These are phyloP conservation scores for Cordyceps farinosa DNA, from an alignment of 2,329 filamentous ascomycete genomes.

Conservation along the genomic window DNA sequence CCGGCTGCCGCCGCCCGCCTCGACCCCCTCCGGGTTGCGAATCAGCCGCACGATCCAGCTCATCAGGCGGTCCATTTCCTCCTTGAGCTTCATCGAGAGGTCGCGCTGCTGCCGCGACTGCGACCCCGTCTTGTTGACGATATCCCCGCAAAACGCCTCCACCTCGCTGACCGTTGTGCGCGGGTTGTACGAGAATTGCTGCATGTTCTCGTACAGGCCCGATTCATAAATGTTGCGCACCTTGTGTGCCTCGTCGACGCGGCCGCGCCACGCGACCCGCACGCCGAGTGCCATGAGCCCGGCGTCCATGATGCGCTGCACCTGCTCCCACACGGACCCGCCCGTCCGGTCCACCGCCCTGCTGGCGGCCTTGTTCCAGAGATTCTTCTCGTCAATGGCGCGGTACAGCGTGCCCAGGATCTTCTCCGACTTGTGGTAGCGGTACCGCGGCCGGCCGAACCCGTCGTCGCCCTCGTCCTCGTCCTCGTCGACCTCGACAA, in stretches of 20 bases:
- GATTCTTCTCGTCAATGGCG: constrained; percentile 66
- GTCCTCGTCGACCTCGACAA: constrained; percentile 33
- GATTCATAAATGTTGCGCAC: constrained; percentile 43
- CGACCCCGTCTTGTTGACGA: constrained; percentile 48
- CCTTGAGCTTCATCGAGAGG: constrained; percentile 47
- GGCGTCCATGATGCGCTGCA: constrained; percentile 36
- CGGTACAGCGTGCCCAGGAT: constrained; percentile 69
- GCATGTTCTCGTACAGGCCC: constrained; percentile 38
- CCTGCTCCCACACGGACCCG: constrained; percentile 34
- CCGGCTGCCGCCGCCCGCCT: background rate
- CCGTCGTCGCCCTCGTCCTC: constrained; percentile 40
- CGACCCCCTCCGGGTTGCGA: constrained; percentile 19
- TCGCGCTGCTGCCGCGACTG: constrained; percentile 52
- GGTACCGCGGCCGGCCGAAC: constrained; percentile 40
- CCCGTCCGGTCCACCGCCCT: constrained; percentile 19
- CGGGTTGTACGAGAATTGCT: constrained; percentile 44
- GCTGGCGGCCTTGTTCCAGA: constrained; percentile 44
- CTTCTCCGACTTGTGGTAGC: constrained; percentile 66
- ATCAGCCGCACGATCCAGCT: constrained; percentile 39
- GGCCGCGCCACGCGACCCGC: constrained; percentile 29
- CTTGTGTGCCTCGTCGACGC: constrained; percentile 37
- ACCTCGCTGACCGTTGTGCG: constrained; percentile 43
- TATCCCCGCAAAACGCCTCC: constrained; percentile 54
- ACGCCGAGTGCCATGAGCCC: constrained; percentile 3
- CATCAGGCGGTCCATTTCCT: constrained; percentile 47